Evolutionary conservation across 768 basidiomycete species (phyloP), one percentile per base, ranked within the genome.

Genomic region (Hygrophoropsis aurantiaca): DNA sequence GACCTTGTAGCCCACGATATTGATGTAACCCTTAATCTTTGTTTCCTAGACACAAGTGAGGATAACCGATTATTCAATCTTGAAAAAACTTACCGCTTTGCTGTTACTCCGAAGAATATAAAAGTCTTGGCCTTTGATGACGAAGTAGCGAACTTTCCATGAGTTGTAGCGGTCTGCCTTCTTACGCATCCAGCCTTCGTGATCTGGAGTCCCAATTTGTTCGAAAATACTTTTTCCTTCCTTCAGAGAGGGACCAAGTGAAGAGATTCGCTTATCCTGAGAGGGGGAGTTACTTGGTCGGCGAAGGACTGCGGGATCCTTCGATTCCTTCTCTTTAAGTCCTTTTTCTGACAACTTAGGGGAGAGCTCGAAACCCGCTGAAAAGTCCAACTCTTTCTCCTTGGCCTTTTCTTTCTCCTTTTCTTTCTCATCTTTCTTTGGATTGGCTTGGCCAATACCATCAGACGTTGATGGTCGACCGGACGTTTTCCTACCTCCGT

Each of bases 11-110:
- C 97, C 95, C 21, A 78, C 68, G 39, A 97, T 83, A 57, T 97
- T 86, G 60, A 98, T 81, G 57, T 94, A 94, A n/a, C 90, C 95
- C 71, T 98, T 98, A 66, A 97, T 89, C 58, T 89, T 88, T 23
- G 85, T 89, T 71, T 97, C 94, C 88, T 94, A 55, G 20, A 46
- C 44, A 51, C 47, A 25, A 42, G 16, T 39, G 34, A 40, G 32
- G 26, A 26, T 37, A 25, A 40, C 15, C 26, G 39, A 10, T 18
- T 20, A 45, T 40, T 13, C 16, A 41, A 36, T 18, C 16, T 19
- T 8, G 11, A 32, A 46, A 35, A 23, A n/a, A 45, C 55, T 45
- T 47, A 54, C 58, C 43, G 79, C 55, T 56, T 78, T 80, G 59
- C 72, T 87, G 58, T 86, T 83, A 56, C 82, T 87, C 67, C 80